These are phyloP conservation scores for Oryza meridionalis DNA, from an alignment of 176 grass and related monocot species.

Conservation along the genomic window DNA sequence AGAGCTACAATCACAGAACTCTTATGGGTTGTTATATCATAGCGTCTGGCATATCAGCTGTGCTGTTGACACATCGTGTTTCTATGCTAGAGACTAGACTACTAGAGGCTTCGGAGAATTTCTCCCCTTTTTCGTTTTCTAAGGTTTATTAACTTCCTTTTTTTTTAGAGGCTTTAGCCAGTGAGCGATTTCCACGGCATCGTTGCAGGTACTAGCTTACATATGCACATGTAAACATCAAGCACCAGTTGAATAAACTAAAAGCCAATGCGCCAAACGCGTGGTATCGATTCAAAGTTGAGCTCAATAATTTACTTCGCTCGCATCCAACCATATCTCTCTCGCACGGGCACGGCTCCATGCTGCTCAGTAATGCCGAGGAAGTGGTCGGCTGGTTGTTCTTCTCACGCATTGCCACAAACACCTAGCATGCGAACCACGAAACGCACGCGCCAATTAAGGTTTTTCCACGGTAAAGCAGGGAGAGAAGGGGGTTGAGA, in stretches of 20 bases:
- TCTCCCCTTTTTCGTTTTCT: neutral
- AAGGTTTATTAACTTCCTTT: neutral
- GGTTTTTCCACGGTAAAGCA: neutral
- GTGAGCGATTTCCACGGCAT: neutral
- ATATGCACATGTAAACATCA: neutral
- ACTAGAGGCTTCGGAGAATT: slow-evolving; percentile 11
- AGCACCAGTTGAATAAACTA: slow-evolving; percentile 25
- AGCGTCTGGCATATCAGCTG: neutral
- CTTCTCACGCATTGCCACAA: slow-evolving; percentile 39
- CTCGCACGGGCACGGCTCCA: neutral
- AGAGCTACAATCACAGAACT: neutral
- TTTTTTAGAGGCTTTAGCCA: neutral
- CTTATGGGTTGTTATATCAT: neutral
- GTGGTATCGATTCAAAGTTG: slow-evolving; percentile 16
- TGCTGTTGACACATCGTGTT: slow-evolving; percentile 7
- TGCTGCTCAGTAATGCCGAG: neutral
- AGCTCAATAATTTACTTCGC: neutral
- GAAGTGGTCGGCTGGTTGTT: neutral
- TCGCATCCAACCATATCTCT: neutral
- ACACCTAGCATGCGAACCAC: slow-evolving; percentile 26
- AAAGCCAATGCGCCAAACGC: neutral
- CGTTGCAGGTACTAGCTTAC: neutral
- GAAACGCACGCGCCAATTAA: neutral
- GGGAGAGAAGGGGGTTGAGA: neutral
- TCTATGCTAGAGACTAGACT: slow-evolving; percentile 8